Base-by-base conservation (phyloP, 2,329 filamentous ascomycete genomes). In the Penicillium olsonii region DNA sequence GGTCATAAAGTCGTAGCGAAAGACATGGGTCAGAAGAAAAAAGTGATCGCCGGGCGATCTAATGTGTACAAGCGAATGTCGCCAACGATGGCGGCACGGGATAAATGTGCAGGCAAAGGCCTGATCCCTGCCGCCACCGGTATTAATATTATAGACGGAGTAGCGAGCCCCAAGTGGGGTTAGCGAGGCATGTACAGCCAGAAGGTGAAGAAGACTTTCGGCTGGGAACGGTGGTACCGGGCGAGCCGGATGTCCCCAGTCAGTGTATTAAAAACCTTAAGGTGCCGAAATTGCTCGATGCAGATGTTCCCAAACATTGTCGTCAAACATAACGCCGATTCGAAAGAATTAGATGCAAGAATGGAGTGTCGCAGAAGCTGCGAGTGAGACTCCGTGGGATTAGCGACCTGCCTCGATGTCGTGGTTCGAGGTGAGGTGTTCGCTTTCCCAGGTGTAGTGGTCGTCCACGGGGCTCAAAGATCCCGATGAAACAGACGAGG, bases 401-500 rank as follows among this genome's bases (percentile, higher is more conserved):
- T 65, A 70, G 39, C 71, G 68, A 50, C 68, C 71, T 12, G 70
- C 60, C 60, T 74, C 72, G 27, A 74, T 55, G 45, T 74, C 72
- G 38, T 69, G 63, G 27, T 66, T 65, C 17, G 67, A 68, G 33
- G 67, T 66, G 26, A 72, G 53, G 12, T 66, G 66, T 51, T 74
- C 72, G 33, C 68, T 68, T 50, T 74, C 72, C 72, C 72, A 74
- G 2, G 69, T 61, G 43, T 80, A 77, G 51, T 75, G 76, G 55
- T 86, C 84, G 55, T 85, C 82, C 26, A 82, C 79, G 18, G 82
- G 83, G 63, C 83, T 85, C 43, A 83, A 68, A 42, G 80, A 83
- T 42, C 82, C 82, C 19, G 82, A 87, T 33, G 85, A 88, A 67
- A 87, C 83, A 33, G 83, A 85, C 0, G 88, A 94, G 46, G 85